Evolutionary conservation across 768 basidiomycete genomes (phyloP).

Genomic region (Russula dissimulans): DNA sequence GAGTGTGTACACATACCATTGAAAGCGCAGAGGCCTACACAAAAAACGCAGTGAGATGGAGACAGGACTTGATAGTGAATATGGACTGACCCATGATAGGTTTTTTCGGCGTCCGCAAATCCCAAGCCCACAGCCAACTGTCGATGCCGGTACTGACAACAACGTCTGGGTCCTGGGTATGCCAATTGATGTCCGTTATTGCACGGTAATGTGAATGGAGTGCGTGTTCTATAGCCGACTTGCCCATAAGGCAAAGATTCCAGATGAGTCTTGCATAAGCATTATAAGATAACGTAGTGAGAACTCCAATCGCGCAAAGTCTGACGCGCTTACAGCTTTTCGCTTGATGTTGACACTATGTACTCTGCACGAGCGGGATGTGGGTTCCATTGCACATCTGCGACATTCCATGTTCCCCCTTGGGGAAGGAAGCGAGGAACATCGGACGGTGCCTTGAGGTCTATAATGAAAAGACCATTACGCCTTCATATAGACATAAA

Average conservation of each 20-base stretch:
- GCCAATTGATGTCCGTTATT: slow-evolving; percentile 99
- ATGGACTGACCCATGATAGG: slow-evolving; percentile 52
- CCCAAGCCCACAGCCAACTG: slow-evolving; percentile 94
- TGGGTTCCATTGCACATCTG: slow-evolving; percentile 90
- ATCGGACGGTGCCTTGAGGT: slow-evolving; percentile 78
- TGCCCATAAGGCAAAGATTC: slow-evolving; percentile 72
- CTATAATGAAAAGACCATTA: slow-evolving; percentile 90
- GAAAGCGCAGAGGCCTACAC: slow-evolving; percentile 47
- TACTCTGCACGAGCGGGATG: slow-evolving; percentile 68
- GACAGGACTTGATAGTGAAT: neutral
- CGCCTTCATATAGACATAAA: slow-evolving; percentile 35
- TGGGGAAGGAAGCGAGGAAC: slow-evolving; percentile 92
- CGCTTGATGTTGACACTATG: slow-evolving; percentile 80
- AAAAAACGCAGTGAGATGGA: neutral
- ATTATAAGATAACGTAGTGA: neutral
- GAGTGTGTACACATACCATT: slow-evolving; percentile 32
- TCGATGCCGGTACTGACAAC: slow-evolving; percentile 91
- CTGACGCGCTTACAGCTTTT: slow-evolving; percentile 57
- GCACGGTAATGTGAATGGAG: slow-evolving; percentile 88
- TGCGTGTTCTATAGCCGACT: slow-evolving; percentile 76
- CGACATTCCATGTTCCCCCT: slow-evolving; percentile 93
- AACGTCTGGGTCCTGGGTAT: slow-evolving; percentile 70
- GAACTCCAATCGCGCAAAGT: neutral
- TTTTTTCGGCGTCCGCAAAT: slow-evolving; percentile 47
- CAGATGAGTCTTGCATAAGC: slow-evolving; percentile 63